Evolutionary conservation across 2,329 filamentous ascomycete genomes (phyloP).

Genomic region (Monilinia aucupariae): DNA sequence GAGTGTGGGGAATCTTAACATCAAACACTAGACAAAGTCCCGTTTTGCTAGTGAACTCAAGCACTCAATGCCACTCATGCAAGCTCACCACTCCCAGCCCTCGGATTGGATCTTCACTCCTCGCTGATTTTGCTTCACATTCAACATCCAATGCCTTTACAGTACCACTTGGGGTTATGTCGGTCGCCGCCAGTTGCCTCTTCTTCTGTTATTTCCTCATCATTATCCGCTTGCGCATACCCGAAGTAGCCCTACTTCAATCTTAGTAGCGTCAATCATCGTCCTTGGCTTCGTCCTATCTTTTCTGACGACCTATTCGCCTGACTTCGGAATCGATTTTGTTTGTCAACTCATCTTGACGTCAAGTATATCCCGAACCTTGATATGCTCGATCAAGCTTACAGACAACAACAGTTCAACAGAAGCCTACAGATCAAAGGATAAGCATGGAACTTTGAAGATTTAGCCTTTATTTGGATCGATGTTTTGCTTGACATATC

Average conservation of each 20-base stretch:
- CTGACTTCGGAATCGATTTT: constrained; percentile 18
- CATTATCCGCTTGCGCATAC: constrained; percentile 30
- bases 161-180: constrained; percentile 27
- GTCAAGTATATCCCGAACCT: constrained; percentile 20
- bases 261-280: constrained; percentile 22
- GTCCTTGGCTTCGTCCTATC: constrained; percentile 23
- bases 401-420: background rate
- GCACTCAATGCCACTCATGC: constrained; percentile 30
- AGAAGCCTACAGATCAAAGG: background rate
- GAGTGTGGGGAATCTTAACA: constrained; percentile 34
- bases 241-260: constrained; percentile 30
- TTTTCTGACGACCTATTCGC: constrained; percentile 18
- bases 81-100: constrained; percentile 15
- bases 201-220: constrained; percentile 29
- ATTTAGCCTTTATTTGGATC: constrained; percentile 4
- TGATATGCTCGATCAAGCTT: constrained; percentile 9
- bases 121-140: constrained; percentile 21
- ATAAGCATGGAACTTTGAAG: background rate
- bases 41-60: constrained; percentile 31
- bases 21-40: constrained; percentile 35
- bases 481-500: constrained; percentile 26
- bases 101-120: constrained; percentile 6
- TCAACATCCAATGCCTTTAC: constrained; percentile 22
- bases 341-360: constrained; percentile 15
- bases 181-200: constrained; percentile 30